A percentile compares a stretch with the other conserved stretches of the same genome.
Conservation (phyloP, 495 filamentous ascomycete genomes). For the Hypomontagnella submonticulosa region DNA sequence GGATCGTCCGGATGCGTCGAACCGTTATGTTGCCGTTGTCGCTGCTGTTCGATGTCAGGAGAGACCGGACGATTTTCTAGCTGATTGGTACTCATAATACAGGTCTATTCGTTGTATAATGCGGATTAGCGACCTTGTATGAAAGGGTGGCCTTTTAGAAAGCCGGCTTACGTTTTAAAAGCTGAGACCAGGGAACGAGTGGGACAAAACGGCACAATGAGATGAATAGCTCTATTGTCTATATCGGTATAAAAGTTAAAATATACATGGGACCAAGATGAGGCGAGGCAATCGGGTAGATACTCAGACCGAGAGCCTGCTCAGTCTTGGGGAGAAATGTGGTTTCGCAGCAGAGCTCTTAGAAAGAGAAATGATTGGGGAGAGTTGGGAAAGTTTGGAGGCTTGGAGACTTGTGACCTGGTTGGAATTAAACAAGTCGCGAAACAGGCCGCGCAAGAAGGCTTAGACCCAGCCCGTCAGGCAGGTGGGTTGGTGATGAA, state of each 20-base stretch:
- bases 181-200: slow-evolving; percentile 6
- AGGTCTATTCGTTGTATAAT: slow-evolving; percentile 11
- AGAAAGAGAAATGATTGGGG: neutral
- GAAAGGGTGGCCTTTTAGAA: neutral
- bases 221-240: slow-evolving; percentile 22
- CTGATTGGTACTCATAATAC: slow-evolving; percentile 44
- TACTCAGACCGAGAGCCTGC: slow-evolving; percentile 42
- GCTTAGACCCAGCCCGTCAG: slow-evolving; percentile 19
- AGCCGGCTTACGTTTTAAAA: slow-evolving; percentile 26
- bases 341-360: slow-evolving; percentile 12
- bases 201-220: slow-evolving; percentile 6
- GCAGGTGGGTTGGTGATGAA: slow-evolving; percentile 27
- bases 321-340: slow-evolving; percentile 34
- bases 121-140: neutral
- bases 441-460: slow-evolving; percentile 3
- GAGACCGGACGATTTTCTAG: slow-evolving; percentile 34
- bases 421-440: neutral
- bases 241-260: slow-evolving; percentile 12
- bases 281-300: slow-evolving; percentile 1
- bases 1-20: slow-evolving; percentile 40
- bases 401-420: too few species aligned
- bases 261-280: slow-evolving; percentile 25
- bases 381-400: neutral
- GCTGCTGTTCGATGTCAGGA: slow-evolving; percentile 47
- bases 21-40: slow-evolving; percentile 39